Percentiles rank a stretch among this genome's conserved stretches.
Evolutionary conservation across 495 filamentous ascomycete species (phyloP).

Genomic region (Neurospora tetrasperma): DNA sequence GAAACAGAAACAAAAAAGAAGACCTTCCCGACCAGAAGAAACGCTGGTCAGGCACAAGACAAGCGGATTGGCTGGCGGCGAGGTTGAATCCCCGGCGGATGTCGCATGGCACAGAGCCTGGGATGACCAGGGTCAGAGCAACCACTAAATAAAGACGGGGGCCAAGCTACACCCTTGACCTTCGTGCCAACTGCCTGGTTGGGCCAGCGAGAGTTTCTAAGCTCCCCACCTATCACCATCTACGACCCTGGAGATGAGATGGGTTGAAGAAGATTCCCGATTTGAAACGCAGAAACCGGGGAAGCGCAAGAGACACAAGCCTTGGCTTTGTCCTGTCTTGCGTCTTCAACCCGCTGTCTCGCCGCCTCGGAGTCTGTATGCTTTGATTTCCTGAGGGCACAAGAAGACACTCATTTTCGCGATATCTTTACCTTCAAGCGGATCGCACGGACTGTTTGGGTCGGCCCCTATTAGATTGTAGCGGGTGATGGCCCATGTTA

Average conservation of each 20-base stretch:
- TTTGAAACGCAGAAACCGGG: background rate
- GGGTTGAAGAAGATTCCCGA: background rate
- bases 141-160: conserved; percentile 6
- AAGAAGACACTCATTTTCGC: background rate
- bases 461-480: background rate
- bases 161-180: conserved; percentile 10
- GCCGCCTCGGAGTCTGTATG: background rate
- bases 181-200: conserved; percentile 8
- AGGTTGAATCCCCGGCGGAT: conserved; percentile 6
- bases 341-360: background rate
- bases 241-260: background rate
- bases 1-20: background rate
- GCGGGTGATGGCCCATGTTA: background rate
- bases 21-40: conserved; percentile 7
- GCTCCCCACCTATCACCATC: background rate
- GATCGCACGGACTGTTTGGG: background rate
- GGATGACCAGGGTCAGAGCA: conserved; percentile 8
- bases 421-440: background rate
- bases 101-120: conserved; percentile 1
- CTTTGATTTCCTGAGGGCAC: background rate
- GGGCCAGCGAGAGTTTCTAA: background rate
- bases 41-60: conserved; percentile 7
- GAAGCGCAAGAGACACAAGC: background rate
- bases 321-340: background rate
- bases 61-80: conserved; percentile 13